phyloP scores from a whole-genome alignment of 495 filamentous ascomycete species.

The Jackrogersella multiformis region DNA sequence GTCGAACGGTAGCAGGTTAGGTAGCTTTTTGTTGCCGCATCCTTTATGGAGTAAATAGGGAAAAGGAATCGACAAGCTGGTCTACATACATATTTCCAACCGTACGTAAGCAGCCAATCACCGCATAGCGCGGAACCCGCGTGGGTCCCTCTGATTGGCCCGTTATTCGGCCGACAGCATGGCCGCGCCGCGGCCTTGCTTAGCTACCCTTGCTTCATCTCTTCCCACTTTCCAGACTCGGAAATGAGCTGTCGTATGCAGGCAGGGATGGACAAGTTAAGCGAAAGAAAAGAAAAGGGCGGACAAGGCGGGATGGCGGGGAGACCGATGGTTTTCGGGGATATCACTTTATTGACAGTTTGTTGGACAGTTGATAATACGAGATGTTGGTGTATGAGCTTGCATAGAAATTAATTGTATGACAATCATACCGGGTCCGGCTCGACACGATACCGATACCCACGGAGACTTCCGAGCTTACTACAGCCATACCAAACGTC shows the following conservation, averaged over 20 bases:
- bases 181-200: background rate
- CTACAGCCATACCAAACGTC: constrained; percentile 31
- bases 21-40: background rate
- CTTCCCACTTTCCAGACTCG: background rate
- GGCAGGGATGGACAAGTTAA: background rate
- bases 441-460: constrained; percentile 53
- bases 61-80: background rate
- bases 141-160: background rate
- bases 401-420: too few relatives aligned
- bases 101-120: constrained; percentile 1
- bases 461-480: constrained; percentile 50
- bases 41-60: background rate
- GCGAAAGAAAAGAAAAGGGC: background rate
- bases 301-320: background rate
- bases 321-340: background rate
- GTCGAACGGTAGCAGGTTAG: background rate
- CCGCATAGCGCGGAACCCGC: background rate
- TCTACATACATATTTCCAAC: background rate
- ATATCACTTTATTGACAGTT: too few relatives aligned
- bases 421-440: constrained; percentile 51
- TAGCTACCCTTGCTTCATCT: background rate
- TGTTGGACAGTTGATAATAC: constrained; percentile 28
- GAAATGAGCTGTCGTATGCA: constrained; percentile 1
- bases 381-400: too few relatives aligned
- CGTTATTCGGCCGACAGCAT: background rate